Base-by-base conservation (phyloP, 768 basidiomycete genomes). In the Amanita inopinata region DNA sequence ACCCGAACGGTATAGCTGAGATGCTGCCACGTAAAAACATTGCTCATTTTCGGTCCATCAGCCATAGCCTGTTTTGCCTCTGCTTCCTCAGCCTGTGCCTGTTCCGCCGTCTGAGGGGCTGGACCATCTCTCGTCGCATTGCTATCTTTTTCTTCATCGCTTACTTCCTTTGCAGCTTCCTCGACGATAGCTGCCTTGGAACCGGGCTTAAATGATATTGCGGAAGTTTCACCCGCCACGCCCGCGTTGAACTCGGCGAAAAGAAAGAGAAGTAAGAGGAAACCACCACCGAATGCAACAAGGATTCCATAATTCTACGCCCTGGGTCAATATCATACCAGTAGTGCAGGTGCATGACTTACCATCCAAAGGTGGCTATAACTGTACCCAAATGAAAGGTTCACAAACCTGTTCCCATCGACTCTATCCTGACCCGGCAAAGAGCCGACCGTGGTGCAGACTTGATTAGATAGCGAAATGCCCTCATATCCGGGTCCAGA, bases 21-120 rank as follows among this genome's bases (percentile, higher is more conserved):
- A 47, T 77, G 64, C 40, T 78, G 70, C 86, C 87, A 96, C 1
- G 90, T 86, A 60, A 96, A 92, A 4, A 80, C 70, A 50, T 82
- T 70, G 14, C 58, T 66, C 69, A 60, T 64, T 39, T 63, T 64
- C 50, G 63, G 67, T 43, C 57, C 68, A 45, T 64, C 67, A 41
- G 58, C 63, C 50, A 65, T 55, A 47, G 62, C 61, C 28, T 63
- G 50, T 19, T 58, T 53, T 1, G 49, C 38, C 4, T 55, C 56
- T 23, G 53, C 52, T 10, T 56, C 53, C 17, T 53, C 51, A 14
- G 43, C 46, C 9, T 50, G 30, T 7, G 47, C 38, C 15, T 41
- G 38, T 4, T 43, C 39, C 12, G 48, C 43, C n/a, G 47, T 43
- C n/a, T 51, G 49, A 1, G 43, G 20, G 12, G 36, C 43, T 5